Evolutionary conservation across 2,329 filamentous ascomycete genomes (phyloP), one percentile per base, ranked within the genome.

Genomic region (Fonsecaea multimorphosa): DNA sequence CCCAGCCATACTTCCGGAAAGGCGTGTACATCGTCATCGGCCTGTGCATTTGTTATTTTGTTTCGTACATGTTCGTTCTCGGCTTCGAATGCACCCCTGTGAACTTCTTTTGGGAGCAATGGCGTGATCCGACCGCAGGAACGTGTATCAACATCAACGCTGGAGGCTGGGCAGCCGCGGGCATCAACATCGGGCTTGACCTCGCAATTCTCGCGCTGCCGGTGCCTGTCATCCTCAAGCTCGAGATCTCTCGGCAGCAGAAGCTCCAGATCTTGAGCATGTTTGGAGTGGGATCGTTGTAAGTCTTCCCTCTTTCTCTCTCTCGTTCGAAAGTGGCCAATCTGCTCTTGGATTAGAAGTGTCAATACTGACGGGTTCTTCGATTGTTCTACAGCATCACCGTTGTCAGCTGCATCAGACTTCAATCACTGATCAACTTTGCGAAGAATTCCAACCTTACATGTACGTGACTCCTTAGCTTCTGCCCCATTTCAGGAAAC

Each of bases 201-300:
- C 14, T 84, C 1, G 82, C 81, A 78, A 82, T 87, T 72, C 77
- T 87, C 27, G 78, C 74, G 0, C 75, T 87, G 3, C 85, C 86
- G 0, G 71, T 85, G 2, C 80, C 78, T n/a, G 78, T 83, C 58
- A 71, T 86, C 2, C 71, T 74, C n/a, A 65, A 72, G 0, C 75
- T 85, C 3, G 77, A 80, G 2, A 64, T 85, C 29, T 78, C 80
- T 58, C 81, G 78, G 75, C 81, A 77, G 67, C 84, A 82, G 74
- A 85, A 83, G 74, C 53, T 82, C 14, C 78, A 81, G n/a, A 77
- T 85, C 3, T 74, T 76, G 4, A 66, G 83, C 63, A 85, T 86
- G 83, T 86, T 86, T 64, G 76, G 77, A 19, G 78, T 85, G 14
- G 83, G 84, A 2, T 73, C 78, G 40, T 76, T 81, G 78, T 78